phyloP scores from a whole-genome alignment of 179 eudicot genomes.

The Pouteria campechiana region DNA sequence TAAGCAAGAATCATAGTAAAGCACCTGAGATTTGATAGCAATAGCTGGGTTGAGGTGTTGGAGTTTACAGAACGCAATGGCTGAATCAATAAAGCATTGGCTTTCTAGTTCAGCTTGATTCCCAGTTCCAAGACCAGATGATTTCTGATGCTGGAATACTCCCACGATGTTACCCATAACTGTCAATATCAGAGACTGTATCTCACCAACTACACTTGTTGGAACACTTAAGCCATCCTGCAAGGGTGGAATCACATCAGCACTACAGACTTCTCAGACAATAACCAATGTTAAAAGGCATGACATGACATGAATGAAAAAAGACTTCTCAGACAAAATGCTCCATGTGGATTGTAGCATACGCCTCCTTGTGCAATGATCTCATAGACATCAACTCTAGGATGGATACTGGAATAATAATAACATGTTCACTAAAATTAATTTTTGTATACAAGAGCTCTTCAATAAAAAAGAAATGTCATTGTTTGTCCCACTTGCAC shows the following conservation, averaged over 20 bases:
- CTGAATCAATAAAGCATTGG: constrained; percentile 72
- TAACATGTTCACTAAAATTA: too few species aligned
- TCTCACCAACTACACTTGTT: constrained; percentile 42
- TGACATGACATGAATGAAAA: too few species aligned
- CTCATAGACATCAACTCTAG: too few species aligned
- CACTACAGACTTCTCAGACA: too few species aligned
- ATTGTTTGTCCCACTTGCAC: too few species aligned
- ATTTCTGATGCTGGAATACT: constrained; percentile 42
- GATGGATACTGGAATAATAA: too few species aligned
- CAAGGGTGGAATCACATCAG: constrained; percentile 11
- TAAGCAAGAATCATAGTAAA: background rate
- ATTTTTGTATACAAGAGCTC: too few species aligned
- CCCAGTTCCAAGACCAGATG: constrained; percentile 32
- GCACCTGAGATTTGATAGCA: constrained; percentile 66
- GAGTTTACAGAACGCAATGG: constrained; percentile 80
- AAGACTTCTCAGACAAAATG: too few species aligned
- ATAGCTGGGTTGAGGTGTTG: constrained; percentile 64
- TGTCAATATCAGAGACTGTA: constrained; percentile 62
- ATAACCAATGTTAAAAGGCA: too few species aligned
- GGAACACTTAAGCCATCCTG: constrained; percentile 41
- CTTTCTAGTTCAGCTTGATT: constrained; percentile 52
- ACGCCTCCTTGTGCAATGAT: too few species aligned
- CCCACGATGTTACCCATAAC: constrained; percentile 65
- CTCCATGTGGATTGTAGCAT: too few species aligned
- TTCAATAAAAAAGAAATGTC: too few species aligned